Percentiles rank a stretch among this genome's conserved stretches.
phyloP scores from a whole-genome alignment of 441 rosid genomes.

The Gossypium lobatum region DNA sequence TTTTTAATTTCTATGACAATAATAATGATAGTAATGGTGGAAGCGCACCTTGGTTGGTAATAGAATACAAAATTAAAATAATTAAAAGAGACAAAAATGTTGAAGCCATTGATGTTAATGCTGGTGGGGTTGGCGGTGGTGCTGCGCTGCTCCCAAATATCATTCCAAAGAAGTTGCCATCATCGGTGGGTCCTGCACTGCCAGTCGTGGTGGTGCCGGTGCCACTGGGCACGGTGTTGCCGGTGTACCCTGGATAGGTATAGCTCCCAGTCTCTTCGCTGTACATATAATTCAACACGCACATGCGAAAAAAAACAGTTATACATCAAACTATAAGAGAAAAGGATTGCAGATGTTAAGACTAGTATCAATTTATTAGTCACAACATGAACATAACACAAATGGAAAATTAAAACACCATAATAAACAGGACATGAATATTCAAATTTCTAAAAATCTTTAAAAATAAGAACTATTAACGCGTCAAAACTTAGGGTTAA shows the following conservation, averaged over 20 bases:
- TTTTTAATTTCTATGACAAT: conserved; percentile 19
- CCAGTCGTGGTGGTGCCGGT: conserved; percentile 22
- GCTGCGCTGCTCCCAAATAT: conserved; percentile 56
- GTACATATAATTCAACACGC: conserved; percentile 16
- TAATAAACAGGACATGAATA: too few relatives aligned
- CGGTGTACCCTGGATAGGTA: conserved; percentile 36
- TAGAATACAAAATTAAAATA: conserved; percentile 40
- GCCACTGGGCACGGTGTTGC: conserved; percentile 28
- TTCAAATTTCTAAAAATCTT: too few relatives aligned
- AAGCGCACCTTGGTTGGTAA: conserved; percentile 26
- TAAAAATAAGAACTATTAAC: too few relatives aligned
- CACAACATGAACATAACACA: too few relatives aligned
- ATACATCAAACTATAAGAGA: neutral
- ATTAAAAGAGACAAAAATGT: conserved; percentile 40
- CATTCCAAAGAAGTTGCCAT: conserved; percentile 54
- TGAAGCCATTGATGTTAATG: conserved; percentile 23
- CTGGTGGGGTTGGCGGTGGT: conserved; percentile 25
- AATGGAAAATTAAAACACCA: too few relatives aligned
- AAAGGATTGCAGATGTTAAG: too few relatives aligned
- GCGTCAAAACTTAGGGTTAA: too few relatives aligned
- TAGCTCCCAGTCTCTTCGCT: conserved; percentile 43
- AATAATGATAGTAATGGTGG: conserved; percentile 27
- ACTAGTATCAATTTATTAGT: too few relatives aligned
- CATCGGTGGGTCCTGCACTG: conserved; percentile 27
- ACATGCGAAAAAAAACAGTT: conserved; percentile 9